phyloP scores from a whole-genome alignment of 257 asterid species.

The Fraxinus pennsylvanica region DNA sequence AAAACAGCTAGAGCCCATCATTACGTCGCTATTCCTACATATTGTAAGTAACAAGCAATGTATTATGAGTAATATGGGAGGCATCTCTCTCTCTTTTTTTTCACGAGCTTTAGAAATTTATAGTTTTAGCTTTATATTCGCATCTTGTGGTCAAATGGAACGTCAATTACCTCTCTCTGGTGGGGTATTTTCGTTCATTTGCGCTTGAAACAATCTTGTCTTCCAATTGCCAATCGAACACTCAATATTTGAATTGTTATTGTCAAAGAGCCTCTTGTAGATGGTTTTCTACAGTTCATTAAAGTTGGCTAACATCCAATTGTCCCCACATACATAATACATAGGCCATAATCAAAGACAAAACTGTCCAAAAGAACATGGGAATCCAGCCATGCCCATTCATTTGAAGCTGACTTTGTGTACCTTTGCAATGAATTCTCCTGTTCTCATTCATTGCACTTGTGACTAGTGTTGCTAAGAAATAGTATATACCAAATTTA shows the following conservation, averaged over 20 bases:
- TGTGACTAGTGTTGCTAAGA: too few relatives aligned
- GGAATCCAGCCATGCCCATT: neutral
- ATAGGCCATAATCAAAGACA: neutral
- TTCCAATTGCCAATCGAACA: neutral
- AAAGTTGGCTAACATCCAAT: constrained; percentile 30
- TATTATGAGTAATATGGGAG: too few relatives aligned
- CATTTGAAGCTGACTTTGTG: constrained; percentile 3
- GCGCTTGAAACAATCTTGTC: neutral
- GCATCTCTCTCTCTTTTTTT: too few relatives aligned
- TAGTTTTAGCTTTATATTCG: too few relatives aligned
- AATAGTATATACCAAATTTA: too few relatives aligned
- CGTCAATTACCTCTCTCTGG: neutral
- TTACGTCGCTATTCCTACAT: too few relatives aligned
- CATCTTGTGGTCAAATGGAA: too few relatives aligned
- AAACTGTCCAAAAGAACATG: constrained; percentile 18
- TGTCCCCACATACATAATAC: constrained; percentile 20
- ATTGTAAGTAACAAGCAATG: too few relatives aligned
- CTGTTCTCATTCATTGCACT: too few relatives aligned
- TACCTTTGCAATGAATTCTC: neutral
- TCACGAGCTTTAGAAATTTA: too few relatives aligned
- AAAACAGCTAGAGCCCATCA: too few relatives aligned
- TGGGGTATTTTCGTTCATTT: neutral
- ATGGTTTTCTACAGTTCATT: constrained; percentile 36
- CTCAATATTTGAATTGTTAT: neutral
- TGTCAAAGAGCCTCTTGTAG: neutral